Evolutionary conservation across 306 rosid species (phyloP).

Genomic region (Rosa lucieae): DNA sequence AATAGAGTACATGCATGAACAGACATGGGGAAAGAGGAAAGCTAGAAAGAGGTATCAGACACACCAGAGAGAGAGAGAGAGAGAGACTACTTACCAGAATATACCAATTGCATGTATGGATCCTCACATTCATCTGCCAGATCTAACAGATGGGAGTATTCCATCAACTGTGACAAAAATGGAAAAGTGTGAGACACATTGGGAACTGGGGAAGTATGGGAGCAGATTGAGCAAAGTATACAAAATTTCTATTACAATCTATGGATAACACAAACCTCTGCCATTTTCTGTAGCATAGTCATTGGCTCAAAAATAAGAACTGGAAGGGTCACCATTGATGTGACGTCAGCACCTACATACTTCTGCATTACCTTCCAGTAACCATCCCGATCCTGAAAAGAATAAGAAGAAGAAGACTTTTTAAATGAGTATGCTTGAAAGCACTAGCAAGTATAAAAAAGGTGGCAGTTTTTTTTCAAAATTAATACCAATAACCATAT

Average conservation of each 20-base stretch:
- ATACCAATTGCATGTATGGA: constrained; percentile 76
- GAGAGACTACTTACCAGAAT: constrained; percentile 57
- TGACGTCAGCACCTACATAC: constrained; percentile 78
- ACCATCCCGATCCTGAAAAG: constrained; percentile 75
- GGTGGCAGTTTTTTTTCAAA: not conserved
- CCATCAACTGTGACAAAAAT: constrained; percentile 68
- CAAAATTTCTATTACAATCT: not conserved
- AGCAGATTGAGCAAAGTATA: not conserved
- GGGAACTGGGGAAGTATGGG: not conserved
- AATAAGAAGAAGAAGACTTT: not conserved
- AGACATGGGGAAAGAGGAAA: not conserved
- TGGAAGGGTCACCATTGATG: constrained; percentile 91
- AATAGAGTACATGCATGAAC: constrained; percentile 1
- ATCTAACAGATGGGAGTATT: constrained; percentile 82
- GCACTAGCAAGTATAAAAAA: not conserved
- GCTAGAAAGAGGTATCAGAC: not conserved
- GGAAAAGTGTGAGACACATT: constrained; percentile 11
- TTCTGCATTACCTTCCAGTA: constrained; percentile 95
- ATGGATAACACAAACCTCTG: constrained; percentile 63
- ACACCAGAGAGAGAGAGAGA: not conserved
- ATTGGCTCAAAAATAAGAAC: constrained; percentile 92
- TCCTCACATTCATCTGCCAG: constrained; percentile 88
- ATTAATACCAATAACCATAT: not conserved
- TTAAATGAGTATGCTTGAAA: not conserved
- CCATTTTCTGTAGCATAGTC: constrained; percentile 96